Percentiles rank a stretch among this genome's conserved stretches.
Evolutionary conservation across 2,329 filamentous ascomycete species (phyloP).

Genomic region (Aspergillus vadensis): DNA sequence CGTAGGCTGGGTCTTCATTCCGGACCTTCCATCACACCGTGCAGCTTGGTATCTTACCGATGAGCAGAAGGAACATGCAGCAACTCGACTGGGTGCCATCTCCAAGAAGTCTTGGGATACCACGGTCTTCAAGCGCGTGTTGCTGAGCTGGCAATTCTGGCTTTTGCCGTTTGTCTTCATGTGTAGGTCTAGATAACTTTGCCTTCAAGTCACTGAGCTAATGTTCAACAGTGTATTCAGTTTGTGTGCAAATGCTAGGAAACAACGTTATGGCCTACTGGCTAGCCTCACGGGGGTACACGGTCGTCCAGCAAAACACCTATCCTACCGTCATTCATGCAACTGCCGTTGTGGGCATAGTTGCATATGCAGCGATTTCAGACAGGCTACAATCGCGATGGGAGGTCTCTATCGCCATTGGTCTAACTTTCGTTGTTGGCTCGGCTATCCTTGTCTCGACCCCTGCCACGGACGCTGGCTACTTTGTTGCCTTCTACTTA

Average conservation of each 20-base stretch:
- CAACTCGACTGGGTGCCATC: slow-evolving; percentile 38
- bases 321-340: slow-evolving; percentile 49
- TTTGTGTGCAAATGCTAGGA: slow-evolving; percentile 46
- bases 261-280: slow-evolving; percentile 52
- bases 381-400: slow-evolving; percentile 48
- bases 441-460: slow-evolving; percentile 12
- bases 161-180: slow-evolving; percentile 50
- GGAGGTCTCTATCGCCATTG: slow-evolving; percentile 48
- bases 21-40: slow-evolving; percentile 46
- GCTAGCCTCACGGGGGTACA: slow-evolving; percentile 50
- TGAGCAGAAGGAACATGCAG: slow-evolving; percentile 39
- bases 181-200: slow-evolving; percentile 30
- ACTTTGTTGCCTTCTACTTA: slow-evolving; percentile 50
- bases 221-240: slow-evolving; percentile 40
- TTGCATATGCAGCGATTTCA: slow-evolving; percentile 45
- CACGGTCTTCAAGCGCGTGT: slow-evolving; percentile 36
- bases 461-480: slow-evolving; percentile 28
- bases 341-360: slow-evolving; percentile 46
- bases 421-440: slow-evolving; percentile 47
- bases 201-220: too few species aligned
- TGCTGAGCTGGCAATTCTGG: slow-evolving; percentile 52
- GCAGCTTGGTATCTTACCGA: slow-evolving; percentile 44
- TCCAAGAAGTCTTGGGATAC: slow-evolving; percentile 31
- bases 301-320: slow-evolving; percentile 48
- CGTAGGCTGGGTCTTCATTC: slow-evolving; percentile 49